These are phyloP conservation scores for Alternaria postmessia DNA, from an alignment of 2,329 filamentous ascomycete species.

Conservation along the genomic window DNA sequence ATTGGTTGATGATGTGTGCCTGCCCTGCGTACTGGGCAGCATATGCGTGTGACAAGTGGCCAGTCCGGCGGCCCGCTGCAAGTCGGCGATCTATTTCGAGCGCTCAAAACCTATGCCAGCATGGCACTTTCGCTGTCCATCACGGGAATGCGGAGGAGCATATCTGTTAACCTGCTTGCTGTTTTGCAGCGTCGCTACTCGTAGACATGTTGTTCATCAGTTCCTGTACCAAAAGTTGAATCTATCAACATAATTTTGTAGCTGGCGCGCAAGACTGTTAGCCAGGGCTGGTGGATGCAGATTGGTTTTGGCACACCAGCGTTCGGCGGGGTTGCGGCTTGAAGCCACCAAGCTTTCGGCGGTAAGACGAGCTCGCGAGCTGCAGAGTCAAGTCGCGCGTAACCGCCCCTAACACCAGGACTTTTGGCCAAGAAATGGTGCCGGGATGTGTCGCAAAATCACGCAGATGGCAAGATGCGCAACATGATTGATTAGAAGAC, in stretches of 20 bases:
- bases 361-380: conserved; percentile 16
- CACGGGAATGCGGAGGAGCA: conserved; percentile 27
- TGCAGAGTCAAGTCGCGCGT: conserved; percentile 7
- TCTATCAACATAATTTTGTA: not conserved
- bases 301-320: not conserved
- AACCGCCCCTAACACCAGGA: conserved; percentile 23
- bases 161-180: conserved; percentile 16
- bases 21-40: conserved; percentile 37
- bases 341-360: conserved; percentile 17
- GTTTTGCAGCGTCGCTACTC: not conserved
- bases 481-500: not conserved
- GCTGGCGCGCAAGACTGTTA: not conserved
- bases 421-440: conserved; percentile 4
- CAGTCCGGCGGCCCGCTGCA: conserved; percentile 41
- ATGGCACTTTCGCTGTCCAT: conserved; percentile 16
- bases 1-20: conserved; percentile 43
- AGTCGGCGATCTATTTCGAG: conserved; percentile 48
- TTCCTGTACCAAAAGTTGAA: not conserved
- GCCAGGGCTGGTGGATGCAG: not conserved
- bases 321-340: conserved; percentile 10
- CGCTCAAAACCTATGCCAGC: conserved; percentile 16
- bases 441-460: conserved; percentile 2
- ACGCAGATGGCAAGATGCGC: not conserved
- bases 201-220: not conserved
- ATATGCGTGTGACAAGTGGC: conserved; percentile 43